phyloP scores from a whole-genome alignment of 2,329 filamentous ascomycete genomes.

The Epichloe aotearoae region DNA sequence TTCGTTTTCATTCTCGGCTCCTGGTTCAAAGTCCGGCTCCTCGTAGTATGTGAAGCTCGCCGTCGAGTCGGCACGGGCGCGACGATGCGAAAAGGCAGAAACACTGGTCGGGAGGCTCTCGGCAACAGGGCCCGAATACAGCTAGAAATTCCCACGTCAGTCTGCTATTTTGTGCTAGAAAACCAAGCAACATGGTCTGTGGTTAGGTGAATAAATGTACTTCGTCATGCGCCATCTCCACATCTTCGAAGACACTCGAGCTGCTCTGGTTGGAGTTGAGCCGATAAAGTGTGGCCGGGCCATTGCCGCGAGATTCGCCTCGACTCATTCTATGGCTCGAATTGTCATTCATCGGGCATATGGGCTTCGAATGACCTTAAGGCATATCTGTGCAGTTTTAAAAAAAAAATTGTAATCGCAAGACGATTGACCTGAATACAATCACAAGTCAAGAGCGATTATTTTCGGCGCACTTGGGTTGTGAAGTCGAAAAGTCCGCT shows the following conservation, averaged over 20 bases:
- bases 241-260: conserved; percentile 77
- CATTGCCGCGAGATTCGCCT: background rate
- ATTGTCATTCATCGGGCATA: conserved; percentile 2
- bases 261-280: conserved; percentile 58
- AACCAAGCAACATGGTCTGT: too few relatives aligned
- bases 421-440: background rate
- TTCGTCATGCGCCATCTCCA: conserved; percentile 98
- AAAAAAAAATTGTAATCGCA: background rate
- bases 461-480: too few relatives aligned
- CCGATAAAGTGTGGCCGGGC: conserved; percentile 32
- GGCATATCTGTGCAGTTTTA: background rate
- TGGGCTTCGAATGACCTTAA: background rate
- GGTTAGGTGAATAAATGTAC: conserved; percentile 16
- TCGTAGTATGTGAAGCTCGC: conserved; percentile 86
- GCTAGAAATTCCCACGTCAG: conserved; percentile 23
- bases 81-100: conserved; percentile 77
- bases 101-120: conserved; percentile 93
- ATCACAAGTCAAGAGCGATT: background rate
- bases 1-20: conserved; percentile 16
- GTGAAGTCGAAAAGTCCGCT: too few relatives aligned
- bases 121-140: conserved; percentile 84
- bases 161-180: background rate
- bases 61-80: conserved; percentile 67
- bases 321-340: background rate
- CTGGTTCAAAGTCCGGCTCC: conserved; percentile 28